These are phyloP conservation scores for Cucurbitaria berberidis DNA, from an alignment of 2,329 filamentous ascomycete genomes.

Conservation along the genomic window DNA sequence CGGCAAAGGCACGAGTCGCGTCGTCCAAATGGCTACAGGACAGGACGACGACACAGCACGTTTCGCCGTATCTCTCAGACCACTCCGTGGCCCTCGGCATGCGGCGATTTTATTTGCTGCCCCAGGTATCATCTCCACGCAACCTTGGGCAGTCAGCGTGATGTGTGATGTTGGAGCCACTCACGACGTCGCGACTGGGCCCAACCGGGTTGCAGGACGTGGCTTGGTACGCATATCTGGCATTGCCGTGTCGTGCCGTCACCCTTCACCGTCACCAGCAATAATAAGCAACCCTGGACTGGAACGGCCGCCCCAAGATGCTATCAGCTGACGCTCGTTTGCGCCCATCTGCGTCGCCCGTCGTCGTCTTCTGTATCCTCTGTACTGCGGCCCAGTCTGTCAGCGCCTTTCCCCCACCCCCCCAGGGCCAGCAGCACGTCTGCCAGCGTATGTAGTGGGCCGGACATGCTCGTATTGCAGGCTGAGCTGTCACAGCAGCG, in stretches of 20 bases:
- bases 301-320: conserved; percentile 13
- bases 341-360: conserved; percentile 28
- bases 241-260: conserved; percentile 27
- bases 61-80: conserved; percentile 34
- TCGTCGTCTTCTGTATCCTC: no score
- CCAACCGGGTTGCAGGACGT: conserved; percentile 30
- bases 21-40: conserved; percentile 56
- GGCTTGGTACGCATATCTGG: conserved; percentile 18
- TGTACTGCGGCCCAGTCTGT: conserved; percentile 26
- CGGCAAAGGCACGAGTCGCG: conserved; percentile 74
- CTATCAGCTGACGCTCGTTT: conserved; percentile 38
- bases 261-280: no score
- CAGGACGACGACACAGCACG: conserved; percentile 32
- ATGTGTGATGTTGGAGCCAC: conserved; percentile 27
- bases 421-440: background rate
- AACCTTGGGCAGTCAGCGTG: conserved; percentile 31
- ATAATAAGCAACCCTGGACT: conserved; percentile 17
- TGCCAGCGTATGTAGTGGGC: conserved; percentile 20
- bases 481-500: conserved; percentile 31
- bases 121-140: conserved; percentile 31
- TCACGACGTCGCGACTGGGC: conserved; percentile 26
- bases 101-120: conserved; percentile 41
- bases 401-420: background rate
- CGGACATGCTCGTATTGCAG: conserved; percentile 35
- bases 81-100: conserved; percentile 14